Evolutionary conservation across 352 stramenopile genomes (phyloP).

Genomic region (Globisporangium spiculum): DNA sequence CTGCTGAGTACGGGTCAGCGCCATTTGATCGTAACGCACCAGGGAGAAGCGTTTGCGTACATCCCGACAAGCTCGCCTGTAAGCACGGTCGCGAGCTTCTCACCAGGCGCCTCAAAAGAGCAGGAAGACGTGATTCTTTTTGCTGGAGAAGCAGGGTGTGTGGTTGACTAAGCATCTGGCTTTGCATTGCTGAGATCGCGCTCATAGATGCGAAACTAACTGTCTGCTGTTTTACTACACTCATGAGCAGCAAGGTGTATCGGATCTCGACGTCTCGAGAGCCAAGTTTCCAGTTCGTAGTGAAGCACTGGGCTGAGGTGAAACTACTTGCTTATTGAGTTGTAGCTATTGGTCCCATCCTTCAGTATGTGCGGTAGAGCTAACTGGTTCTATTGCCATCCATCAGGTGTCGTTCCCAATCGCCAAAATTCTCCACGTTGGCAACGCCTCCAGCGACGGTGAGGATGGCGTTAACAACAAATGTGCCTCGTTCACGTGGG

Average conservation of each 20-base stretch:
- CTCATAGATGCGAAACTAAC: neutral
- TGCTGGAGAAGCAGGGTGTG: conserved; percentile 47
- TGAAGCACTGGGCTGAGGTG: conserved; percentile 34
- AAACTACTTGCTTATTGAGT: neutral
- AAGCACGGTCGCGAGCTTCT: conserved; percentile 27
- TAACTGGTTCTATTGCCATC: neutral
- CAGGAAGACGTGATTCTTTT: conserved; percentile 39
- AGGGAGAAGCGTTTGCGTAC: conserved; percentile 26
- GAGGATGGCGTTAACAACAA: neutral
- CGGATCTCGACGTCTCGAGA: conserved; percentile 30
- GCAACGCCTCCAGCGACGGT: conserved; percentile 8
- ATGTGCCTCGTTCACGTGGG: conserved; percentile 23
- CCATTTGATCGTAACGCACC: conserved; percentile 46
- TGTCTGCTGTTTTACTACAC: neutral
- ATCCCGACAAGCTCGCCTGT: conserved; percentile 33
- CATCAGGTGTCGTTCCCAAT: conserved; percentile 37
- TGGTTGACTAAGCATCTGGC: neutral
- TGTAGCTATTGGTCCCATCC: neutral
- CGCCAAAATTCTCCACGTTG: conserved; percentile 33
- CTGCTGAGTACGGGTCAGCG: conserved; percentile 42
- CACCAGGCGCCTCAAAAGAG: neutral
- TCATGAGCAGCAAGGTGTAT: conserved; percentile 38
- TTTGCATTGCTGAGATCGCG: neutral
- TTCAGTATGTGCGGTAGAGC: neutral
- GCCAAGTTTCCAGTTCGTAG: conserved; percentile 25